These are phyloP conservation scores for Torulaspora maleeae DNA, from an alignment of 805 yeast genomes.

Conservation along the genomic window DNA sequence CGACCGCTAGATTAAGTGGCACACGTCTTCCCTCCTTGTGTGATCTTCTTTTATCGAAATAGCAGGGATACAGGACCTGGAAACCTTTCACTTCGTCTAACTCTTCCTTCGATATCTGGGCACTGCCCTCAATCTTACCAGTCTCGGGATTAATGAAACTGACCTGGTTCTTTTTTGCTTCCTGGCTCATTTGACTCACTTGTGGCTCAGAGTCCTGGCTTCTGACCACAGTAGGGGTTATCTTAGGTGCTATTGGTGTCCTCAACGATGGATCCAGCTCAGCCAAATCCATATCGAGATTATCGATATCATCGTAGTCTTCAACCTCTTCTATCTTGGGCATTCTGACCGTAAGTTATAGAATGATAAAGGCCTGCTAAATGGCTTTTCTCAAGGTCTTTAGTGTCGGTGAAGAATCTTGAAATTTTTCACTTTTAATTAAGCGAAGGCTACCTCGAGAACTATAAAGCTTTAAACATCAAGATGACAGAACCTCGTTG, in stretches of 20 bases:
- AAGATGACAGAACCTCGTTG: neutral
- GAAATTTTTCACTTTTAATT: slow-evolving; percentile 4
- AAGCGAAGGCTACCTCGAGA: neutral
- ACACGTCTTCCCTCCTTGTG: slow-evolving; percentile 84
- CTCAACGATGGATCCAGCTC: slow-evolving; percentile 72
- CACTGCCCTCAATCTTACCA: slow-evolving; percentile 27
- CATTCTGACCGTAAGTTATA: slow-evolving; percentile 37
- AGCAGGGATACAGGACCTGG: slow-evolving; percentile 84
- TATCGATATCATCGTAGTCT: slow-evolving; percentile 81
- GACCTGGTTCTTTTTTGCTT: slow-evolving; percentile 12
- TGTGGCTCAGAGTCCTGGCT: slow-evolving; percentile 48
- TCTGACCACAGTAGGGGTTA: slow-evolving; percentile 55
- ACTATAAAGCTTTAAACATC: neutral
- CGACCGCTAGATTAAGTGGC: slow-evolving; percentile 60
- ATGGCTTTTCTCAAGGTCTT: neutral
- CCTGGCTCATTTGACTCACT: neutral
- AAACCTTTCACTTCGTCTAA: slow-evolving; percentile 59
- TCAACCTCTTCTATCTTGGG: slow-evolving; percentile 69
- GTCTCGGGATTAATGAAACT: slow-evolving; percentile 29
- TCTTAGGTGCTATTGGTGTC: slow-evolving; percentile 69
- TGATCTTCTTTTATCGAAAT: slow-evolving; percentile 75
- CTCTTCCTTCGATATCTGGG: slow-evolving; percentile 48
- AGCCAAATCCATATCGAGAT: slow-evolving; percentile 89
- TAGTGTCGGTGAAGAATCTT: neutral
- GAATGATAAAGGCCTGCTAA: neutral